phyloP scores from a whole-genome alignment of 176 grass and related monocot genomes.

The Carex kokanica region DNA sequence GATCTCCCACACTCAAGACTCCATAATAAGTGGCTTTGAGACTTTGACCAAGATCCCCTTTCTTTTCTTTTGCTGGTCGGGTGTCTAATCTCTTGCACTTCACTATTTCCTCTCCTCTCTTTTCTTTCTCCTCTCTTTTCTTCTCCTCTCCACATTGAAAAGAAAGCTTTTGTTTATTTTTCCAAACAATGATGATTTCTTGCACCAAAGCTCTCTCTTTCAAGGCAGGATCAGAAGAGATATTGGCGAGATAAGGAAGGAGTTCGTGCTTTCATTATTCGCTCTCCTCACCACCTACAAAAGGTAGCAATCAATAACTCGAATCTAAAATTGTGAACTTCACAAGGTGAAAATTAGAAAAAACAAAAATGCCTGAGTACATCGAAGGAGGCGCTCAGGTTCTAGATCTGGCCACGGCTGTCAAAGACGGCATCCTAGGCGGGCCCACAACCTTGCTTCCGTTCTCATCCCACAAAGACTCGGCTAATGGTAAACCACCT shows the following conservation, averaged over 20 bases:
- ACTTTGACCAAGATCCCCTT: conserved; percentile 31
- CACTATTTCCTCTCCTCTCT: neutral
- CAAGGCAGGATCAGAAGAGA: neutral
- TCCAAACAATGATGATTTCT: conserved; percentile 7
- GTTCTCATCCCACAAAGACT: conserved; percentile 23
- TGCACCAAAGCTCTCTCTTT: neutral
- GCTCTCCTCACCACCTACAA: neutral
- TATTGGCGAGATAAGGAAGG: neutral
- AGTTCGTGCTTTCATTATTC: conserved; percentile 19
- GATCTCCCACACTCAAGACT: conserved; percentile 18
- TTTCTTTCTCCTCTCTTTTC: neutral
- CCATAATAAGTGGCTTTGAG: conserved; percentile 21
- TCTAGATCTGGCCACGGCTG: conserved; percentile 90
- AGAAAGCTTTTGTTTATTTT: neutral
- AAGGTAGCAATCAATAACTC: neutral
- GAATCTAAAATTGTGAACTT: neutral
- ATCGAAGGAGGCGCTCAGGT: conserved; percentile 81
- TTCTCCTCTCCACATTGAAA: neutral
- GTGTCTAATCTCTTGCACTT: neutral
- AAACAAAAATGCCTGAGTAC: conserved; percentile 78
- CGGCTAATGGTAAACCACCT: conserved; percentile 23
- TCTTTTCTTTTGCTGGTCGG: neutral
- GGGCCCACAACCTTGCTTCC: conserved; percentile 3
- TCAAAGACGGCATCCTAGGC: conserved; percentile 87
- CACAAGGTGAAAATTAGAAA: neutral